A percentile compares a stretch with the other conserved stretches of the same genome.
phyloP scores from a whole-genome alignment of 1,139 yeast species.

The Suhomyces coccinellae region DNA sequence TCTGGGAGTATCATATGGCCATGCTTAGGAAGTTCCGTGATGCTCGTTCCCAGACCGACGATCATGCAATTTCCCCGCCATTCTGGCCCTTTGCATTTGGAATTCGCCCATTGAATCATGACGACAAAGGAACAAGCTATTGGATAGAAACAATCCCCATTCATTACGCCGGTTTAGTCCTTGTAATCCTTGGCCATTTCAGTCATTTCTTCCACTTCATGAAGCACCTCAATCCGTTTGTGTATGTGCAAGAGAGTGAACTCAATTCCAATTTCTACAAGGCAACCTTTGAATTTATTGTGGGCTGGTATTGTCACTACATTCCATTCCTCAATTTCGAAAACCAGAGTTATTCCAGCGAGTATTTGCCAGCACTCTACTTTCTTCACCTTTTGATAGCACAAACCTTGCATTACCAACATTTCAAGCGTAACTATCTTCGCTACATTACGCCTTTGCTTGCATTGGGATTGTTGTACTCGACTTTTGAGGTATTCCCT shows the following conservation, averaged over 20 bases:
- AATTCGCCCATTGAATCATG: conserved; percentile 32
- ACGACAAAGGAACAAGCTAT: conserved; percentile 33
- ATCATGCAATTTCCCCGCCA: conserved; percentile 21
- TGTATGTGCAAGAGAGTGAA: conserved; percentile 16
- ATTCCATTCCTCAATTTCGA: conserved; percentile 35
- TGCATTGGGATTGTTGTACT: conserved; percentile 11
- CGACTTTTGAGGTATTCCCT: conserved; percentile 20
- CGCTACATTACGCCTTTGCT: conserved; percentile 20
- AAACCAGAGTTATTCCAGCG: conserved; percentile 39
- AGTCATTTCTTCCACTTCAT: conserved; percentile 24
- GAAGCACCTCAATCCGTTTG: conserved; percentile 37
- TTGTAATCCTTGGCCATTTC: conserved; percentile 21
- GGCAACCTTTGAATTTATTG: conserved; percentile 26
- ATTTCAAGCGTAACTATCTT: conserved; percentile 18
- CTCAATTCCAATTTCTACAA: conserved; percentile 21
- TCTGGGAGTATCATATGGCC: conserved; percentile 37
- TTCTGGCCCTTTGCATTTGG: conserved; percentile 41
- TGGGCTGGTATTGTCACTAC: conserved; percentile 41
- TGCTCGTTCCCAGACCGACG: conserved; percentile 22
- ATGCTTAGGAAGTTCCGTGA: conserved; percentile 33
- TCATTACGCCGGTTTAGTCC: conserved; percentile 29
- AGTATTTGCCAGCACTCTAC: conserved; percentile 40
- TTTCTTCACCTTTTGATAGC: conserved; percentile 35
- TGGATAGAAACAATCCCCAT: conserved; percentile 39
- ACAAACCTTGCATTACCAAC: conserved; percentile 35